Conservation (phyloP, 108 stramenopile species). For the Hondaea fermentalgiana region DNA sequence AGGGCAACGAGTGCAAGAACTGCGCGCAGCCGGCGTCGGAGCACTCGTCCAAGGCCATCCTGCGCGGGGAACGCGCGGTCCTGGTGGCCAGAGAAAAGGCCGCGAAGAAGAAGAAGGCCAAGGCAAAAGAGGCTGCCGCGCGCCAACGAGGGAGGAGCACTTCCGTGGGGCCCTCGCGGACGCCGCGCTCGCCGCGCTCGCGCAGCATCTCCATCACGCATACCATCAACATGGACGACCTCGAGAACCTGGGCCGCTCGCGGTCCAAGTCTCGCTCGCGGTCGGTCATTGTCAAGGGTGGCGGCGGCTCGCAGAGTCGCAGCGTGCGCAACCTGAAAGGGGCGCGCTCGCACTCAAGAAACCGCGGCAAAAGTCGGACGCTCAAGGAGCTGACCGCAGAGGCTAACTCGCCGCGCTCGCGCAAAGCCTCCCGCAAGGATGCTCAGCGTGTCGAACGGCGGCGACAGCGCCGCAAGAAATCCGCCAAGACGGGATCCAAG, state of each 20-base stretch:
- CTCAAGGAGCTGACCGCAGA: not conserved
- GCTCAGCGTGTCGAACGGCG: not conserved
- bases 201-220: not conserved
- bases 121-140: not conserved
- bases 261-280: not conserved
- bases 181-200: too few species aligned
- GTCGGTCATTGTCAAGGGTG: not conserved
- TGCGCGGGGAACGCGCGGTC: not conserved
- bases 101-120: not conserved
- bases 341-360: not conserved
- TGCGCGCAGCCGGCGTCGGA: not conserved
- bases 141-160: not conserved
- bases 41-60: not conserved
- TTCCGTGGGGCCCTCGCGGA: too few species aligned
- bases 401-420: too few species aligned
- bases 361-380: not conserved
- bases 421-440: too few species aligned
- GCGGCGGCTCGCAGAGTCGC: not conserved
- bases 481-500: not conserved
- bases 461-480: not conserved
- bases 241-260: not conserved
- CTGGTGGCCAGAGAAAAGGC: not conserved
- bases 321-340: not conserved
- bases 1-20: constrained; percentile 11
- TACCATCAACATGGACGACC: not conserved